Percentiles rank a stretch among this genome's conserved stretches.
These are phyloP conservation scores for Mycena belliarum DNA, from an alignment of 768 basidiomycete genomes.

Conservation along the genomic window DNA sequence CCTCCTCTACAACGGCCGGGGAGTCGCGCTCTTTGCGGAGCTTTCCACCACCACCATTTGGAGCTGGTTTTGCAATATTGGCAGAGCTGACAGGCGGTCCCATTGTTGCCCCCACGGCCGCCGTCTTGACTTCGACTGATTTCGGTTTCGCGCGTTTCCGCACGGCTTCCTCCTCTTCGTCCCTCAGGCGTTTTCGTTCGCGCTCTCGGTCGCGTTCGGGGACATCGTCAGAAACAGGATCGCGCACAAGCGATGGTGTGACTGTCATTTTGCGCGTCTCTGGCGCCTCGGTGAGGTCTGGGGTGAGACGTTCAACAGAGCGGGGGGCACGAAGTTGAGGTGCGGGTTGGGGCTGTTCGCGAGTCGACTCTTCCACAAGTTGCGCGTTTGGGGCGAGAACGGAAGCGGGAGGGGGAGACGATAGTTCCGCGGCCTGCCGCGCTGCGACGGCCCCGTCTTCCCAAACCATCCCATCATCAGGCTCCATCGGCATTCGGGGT, in stretches of 20 bases:
- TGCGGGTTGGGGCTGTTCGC: constrained; percentile 28
- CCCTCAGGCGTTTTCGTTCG: constrained; percentile 14
- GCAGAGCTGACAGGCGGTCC: constrained; percentile 46
- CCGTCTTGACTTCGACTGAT: constrained; percentile 44
- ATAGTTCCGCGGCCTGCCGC: constrained; percentile 35
- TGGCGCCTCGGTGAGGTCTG: constrained; percentile 68
- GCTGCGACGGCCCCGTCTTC: constrained; percentile 68
- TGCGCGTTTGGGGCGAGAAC: constrained; percentile 6
- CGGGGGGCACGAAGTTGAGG: constrained; percentile 42
- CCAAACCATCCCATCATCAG: constrained; percentile 88
- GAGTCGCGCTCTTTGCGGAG: constrained; percentile 45
- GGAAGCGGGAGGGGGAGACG: constrained; percentile 21
- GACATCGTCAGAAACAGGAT: constrained; percentile 23
- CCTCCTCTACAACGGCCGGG: constrained; percentile 37
- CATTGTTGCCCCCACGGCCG: constrained; percentile 40
- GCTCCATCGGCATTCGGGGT: constrained; percentile 47
- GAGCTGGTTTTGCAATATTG: constrained; percentile 28
- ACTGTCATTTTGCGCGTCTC: constrained; percentile 79
- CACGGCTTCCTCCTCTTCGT: constrained; percentile 50
- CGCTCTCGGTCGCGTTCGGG: constrained; percentile 13
- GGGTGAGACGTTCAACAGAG: constrained; percentile 51
- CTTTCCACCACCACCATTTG: constrained; percentile 33
- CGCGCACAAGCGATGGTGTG: constrained; percentile 77
- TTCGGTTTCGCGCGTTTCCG: constrained; percentile 56
- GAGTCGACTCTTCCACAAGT: background rate